phyloP scores from a whole-genome alignment of 2,329 filamentous ascomycete species.

The Botryotinia narcissicola region DNA sequence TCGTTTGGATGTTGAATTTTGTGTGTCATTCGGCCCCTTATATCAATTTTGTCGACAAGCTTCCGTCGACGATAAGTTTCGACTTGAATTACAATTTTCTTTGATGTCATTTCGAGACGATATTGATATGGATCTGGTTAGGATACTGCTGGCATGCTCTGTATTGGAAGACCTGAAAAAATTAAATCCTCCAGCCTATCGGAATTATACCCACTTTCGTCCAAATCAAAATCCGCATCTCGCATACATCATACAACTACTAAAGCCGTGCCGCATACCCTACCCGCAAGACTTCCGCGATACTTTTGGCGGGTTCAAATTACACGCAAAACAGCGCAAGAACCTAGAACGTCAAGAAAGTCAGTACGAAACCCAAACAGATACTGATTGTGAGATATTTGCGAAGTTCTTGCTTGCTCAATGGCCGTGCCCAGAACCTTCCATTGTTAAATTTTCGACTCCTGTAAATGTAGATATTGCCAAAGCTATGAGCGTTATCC shows the following conservation, averaged over 20 bases:
- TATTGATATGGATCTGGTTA: constrained; percentile 43
- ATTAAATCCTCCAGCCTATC: constrained; percentile 41
- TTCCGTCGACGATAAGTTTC: constrained; percentile 34
- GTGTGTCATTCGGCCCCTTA: constrained; percentile 46
- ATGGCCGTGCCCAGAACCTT: constrained; percentile 46
- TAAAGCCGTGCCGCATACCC: constrained; percentile 38
- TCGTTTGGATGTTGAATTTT: constrained; percentile 41
- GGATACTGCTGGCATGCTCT: constrained; percentile 46
- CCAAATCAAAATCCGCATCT: constrained; percentile 38
- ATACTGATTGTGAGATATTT: constrained; percentile 41
- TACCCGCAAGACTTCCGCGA: constrained; percentile 34
- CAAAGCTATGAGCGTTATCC: constrained; percentile 43
- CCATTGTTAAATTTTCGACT: constrained; percentile 33
- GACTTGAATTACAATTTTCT: constrained; percentile 48
- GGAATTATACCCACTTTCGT: constrained; percentile 41
- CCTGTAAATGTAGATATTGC: constrained; percentile 41
- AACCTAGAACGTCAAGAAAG: constrained; percentile 32
- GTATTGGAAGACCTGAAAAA: constrained; percentile 42
- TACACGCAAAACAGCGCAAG: constrained; percentile 22
- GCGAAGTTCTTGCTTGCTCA: constrained; percentile 44
- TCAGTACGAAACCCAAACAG: constrained; percentile 37
- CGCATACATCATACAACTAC: constrained; percentile 37
- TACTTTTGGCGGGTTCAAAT: neutral
- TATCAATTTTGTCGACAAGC: constrained; percentile 40
- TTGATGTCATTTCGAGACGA: constrained; percentile 44